A percentile compares a stretch with the other conserved stretches of the same genome.
Evolutionary conservation across 495 filamentous ascomycete species (phyloP).

Genomic region (Penicillium cinerascens): DNA sequence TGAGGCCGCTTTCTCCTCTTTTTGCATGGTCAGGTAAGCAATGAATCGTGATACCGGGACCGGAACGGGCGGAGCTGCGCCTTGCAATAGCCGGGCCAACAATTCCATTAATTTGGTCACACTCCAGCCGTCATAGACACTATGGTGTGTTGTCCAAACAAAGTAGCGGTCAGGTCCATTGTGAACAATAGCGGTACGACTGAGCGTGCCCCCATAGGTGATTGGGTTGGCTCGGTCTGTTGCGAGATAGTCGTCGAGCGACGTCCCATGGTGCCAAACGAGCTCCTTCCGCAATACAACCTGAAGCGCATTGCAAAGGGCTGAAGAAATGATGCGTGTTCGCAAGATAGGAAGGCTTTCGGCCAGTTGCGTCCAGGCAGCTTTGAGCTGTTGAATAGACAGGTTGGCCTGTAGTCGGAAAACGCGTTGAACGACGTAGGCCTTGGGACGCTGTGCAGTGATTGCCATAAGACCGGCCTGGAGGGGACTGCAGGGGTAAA

Average conservation of each 20-base stretch:
- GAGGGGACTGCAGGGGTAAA: background rate
- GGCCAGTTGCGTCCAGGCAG: background rate
- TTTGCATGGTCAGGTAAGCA: background rate
- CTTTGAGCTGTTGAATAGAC: background rate
- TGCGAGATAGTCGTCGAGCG: no score
- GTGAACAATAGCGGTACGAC: no score
- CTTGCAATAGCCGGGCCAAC: no score
- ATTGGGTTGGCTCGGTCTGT: no score
- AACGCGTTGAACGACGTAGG: background rate
- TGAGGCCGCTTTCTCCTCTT: background rate
- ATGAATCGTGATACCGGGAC: background rate
- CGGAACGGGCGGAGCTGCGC: no score
- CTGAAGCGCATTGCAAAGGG: no score
- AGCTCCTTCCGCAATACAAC: background rate
- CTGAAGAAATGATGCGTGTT: no score
- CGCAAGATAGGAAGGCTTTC: background rate
- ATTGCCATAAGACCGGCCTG: background rate
- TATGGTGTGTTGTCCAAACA: background rate
- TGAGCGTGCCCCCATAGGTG: no score
- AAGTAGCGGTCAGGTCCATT: no score
- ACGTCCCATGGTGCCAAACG: no score
- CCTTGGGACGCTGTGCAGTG: background rate
- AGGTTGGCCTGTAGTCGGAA: background rate
- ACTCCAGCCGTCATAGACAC: background rate
- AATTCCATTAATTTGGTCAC: background rate